Evolutionary conservation across 768 basidiomycete genomes (phyloP).

Genomic region (Phaeolepiota aurea): DNA sequence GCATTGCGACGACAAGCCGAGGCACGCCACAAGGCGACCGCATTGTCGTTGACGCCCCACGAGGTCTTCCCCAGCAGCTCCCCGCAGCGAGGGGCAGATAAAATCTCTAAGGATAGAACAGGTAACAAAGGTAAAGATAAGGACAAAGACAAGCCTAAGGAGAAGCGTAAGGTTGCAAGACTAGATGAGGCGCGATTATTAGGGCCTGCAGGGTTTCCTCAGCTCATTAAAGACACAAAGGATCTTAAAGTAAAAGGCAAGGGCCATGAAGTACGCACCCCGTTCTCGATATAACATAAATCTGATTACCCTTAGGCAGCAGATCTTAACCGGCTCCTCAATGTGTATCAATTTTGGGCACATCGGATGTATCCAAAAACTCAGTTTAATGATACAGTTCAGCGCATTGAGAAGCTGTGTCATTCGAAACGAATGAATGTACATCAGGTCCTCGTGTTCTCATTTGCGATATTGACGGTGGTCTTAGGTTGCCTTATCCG

Average conservation of each 20-base stretch:
- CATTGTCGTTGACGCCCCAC: slow-evolving; percentile 29
- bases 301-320: slow-evolving; percentile 37
- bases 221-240: slow-evolving; percentile 69
- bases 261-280: slow-evolving; percentile 73
- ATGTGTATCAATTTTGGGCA: slow-evolving; percentile 91
- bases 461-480: too few relatives aligned
- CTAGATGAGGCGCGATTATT: slow-evolving; percentile 75
- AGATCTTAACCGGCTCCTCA: slow-evolving; percentile 75
- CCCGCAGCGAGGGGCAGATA: slow-evolving; percentile 27
- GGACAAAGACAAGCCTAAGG: slow-evolving; percentile 18
- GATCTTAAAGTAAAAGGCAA: slow-evolving; percentile 80
- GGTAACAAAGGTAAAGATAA: slow-evolving; percentile 7
- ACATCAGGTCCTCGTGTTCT: slow-evolving; percentile 15
- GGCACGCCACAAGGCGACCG: slow-evolving; percentile 30
- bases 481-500: slow-evolving; percentile 63
- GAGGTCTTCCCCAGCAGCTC: slow-evolving; percentile 42
- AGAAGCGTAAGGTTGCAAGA: slow-evolving; percentile 41
- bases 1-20: slow-evolving; percentile 48
- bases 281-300: slow-evolving; percentile 2
- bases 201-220: slow-evolving; percentile 69
- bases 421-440: slow-evolving; percentile 85
- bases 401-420: slow-evolving; percentile 82
- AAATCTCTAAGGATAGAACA: slow-evolving; percentile 10
- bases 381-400: slow-evolving; percentile 80
- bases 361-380: slow-evolving; percentile 89